Evolutionary conservation across 202 grass and related monocot genomes (phyloP).

Genomic region (Miscanthus sacchariflorus): DNA sequence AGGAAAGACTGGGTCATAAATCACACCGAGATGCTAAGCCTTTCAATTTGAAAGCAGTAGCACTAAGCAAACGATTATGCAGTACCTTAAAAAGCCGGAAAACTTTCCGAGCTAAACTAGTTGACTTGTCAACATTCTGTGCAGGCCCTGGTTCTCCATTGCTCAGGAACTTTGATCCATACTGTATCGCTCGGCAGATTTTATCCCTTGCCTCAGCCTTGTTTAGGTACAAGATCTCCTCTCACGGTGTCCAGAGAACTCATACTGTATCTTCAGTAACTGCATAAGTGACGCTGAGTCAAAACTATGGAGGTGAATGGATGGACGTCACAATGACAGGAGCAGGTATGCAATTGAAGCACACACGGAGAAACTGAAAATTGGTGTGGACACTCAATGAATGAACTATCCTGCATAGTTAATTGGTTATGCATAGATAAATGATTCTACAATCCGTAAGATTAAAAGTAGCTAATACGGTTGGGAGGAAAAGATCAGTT

Average conservation of each 20-base stretch:
- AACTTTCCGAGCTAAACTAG: slow-evolving; percentile 91
- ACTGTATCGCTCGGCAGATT: slow-evolving; percentile 93
- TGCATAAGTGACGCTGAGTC: not conserved
- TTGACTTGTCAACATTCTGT: slow-evolving; percentile 96
- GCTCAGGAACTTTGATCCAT: slow-evolving; percentile 94
- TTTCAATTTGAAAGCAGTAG: not conserved
- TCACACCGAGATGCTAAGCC: not conserved
- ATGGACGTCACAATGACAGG: not conserved
- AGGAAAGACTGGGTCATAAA: not conserved
- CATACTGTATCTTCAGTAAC: slow-evolving; percentile 62
- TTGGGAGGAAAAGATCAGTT: not conserved
- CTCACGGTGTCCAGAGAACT: slow-evolving; percentile 66
- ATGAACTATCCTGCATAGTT: not conserved
- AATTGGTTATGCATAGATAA: not conserved
- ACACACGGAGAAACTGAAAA: not conserved
- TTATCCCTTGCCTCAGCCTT: slow-evolving; percentile 97
- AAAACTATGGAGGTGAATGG: not conserved
- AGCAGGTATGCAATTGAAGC: not conserved
- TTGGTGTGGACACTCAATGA: not conserved
- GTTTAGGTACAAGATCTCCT: slow-evolving; percentile 89
- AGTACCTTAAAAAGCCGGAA: slow-evolving; percentile 91
- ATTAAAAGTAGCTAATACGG: not conserved
- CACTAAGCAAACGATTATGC: not conserved
- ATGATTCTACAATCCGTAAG: too few relatives aligned
- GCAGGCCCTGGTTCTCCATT: slow-evolving; percentile 87